Percentiles rank a stretch among this genome's conserved stretches.
These are phyloP conservation scores for Pulchroboletus neoregius DNA, from an alignment of 1,284 basidiomycete genomes.

Conservation along the genomic window DNA sequence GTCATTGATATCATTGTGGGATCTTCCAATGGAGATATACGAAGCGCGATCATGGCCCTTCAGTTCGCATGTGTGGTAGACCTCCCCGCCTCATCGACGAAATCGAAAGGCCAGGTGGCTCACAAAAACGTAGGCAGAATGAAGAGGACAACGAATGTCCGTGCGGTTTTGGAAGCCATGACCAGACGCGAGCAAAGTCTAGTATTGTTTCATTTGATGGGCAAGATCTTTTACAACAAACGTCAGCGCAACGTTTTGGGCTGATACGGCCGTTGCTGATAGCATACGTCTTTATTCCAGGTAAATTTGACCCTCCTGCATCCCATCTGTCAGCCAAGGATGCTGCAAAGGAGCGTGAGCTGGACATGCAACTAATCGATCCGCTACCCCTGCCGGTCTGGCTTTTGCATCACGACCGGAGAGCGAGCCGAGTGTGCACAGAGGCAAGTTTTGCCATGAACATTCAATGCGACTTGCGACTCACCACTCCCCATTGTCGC, in stretches of 20 bases:
- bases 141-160: slow-evolving; percentile 16
- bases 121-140: slow-evolving; percentile 27
- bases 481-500: background rate
- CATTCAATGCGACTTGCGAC: background rate
- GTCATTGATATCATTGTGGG: slow-evolving; percentile 73
- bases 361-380: slow-evolving; percentile 50
- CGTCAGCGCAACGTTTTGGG: slow-evolving; percentile 41
- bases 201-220: slow-evolving; percentile 88
- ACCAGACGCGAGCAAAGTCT: slow-evolving; percentile 84
- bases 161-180: slow-evolving; percentile 59
- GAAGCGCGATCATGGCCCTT: slow-evolving; percentile 88
- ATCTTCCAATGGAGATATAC: slow-evolving; percentile 84
- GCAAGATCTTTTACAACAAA: slow-evolving; percentile 95
- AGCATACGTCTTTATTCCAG: slow-evolving; percentile 35
- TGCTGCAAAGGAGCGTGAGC: slow-evolving; percentile 50
- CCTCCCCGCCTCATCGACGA: slow-evolving; percentile 22
- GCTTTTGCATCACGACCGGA: slow-evolving; percentile 64
- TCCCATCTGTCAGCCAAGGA: slow-evolving; percentile 53
- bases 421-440: slow-evolving; percentile 73
- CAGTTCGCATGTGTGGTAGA: slow-evolving; percentile 70
- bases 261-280: slow-evolving; percentile 6
- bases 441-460: slow-evolving; percentile 52
- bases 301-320: slow-evolving; percentile 64
- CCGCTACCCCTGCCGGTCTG: slow-evolving; percentile 48
- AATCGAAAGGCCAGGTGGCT: slow-evolving; percentile 26